Evolutionary conservation across 2,329 filamentous ascomycete species (phyloP).

Genomic region (Sclerotinia borealis): DNA sequence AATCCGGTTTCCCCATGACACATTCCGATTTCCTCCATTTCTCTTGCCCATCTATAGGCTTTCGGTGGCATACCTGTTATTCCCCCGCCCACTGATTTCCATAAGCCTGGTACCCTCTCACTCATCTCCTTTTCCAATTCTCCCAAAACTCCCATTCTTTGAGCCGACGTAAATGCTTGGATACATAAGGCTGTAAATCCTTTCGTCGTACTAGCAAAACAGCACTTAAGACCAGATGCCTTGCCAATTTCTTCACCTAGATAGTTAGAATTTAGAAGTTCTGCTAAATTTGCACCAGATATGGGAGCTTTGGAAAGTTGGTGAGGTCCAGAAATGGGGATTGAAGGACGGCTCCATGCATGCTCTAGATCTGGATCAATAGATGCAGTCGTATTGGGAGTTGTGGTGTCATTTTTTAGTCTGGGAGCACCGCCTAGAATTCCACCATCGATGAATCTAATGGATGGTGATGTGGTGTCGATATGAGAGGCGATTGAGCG

Average conservation of each 20-base stretch:
- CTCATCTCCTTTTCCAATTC: slow-evolving; percentile 52
- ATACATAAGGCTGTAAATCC: slow-evolving; percentile 63
- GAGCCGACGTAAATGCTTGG: slow-evolving; percentile 65
- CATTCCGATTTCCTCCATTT: slow-evolving; percentile 70
- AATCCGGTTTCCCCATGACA: slow-evolving; percentile 66
- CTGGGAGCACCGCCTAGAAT: slow-evolving; percentile 51
- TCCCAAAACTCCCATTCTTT: slow-evolving; percentile 53
- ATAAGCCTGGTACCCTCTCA: slow-evolving; percentile 42
- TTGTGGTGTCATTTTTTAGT: slow-evolving; percentile 46
- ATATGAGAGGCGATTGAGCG: slow-evolving; percentile 42
- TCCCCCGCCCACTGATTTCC: slow-evolving; percentile 42
- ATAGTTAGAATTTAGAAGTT: slow-evolving; percentile 43
- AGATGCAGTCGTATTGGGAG: slow-evolving; percentile 32
- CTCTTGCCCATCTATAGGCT: slow-evolving; percentile 70
- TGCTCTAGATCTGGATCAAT: neutral
- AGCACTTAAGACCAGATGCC: slow-evolving; percentile 59
- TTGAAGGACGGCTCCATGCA: slow-evolving; percentile 23
- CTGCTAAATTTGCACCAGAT: slow-evolving; percentile 37
- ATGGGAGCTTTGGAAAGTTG: slow-evolving; percentile 35
- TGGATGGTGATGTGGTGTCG: slow-evolving; percentile 33
- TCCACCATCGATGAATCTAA: slow-evolving; percentile 51
- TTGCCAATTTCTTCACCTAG: slow-evolving; percentile 46
- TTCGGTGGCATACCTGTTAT: slow-evolving; percentile 62
- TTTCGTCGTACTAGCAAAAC: slow-evolving; percentile 56
- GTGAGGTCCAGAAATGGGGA: slow-evolving; percentile 46